These are phyloP conservation scores for Dothideomycetes sp. DNA, from an alignment of 2,329 filamentous ascomycete species.

Conservation along the genomic window DNA sequence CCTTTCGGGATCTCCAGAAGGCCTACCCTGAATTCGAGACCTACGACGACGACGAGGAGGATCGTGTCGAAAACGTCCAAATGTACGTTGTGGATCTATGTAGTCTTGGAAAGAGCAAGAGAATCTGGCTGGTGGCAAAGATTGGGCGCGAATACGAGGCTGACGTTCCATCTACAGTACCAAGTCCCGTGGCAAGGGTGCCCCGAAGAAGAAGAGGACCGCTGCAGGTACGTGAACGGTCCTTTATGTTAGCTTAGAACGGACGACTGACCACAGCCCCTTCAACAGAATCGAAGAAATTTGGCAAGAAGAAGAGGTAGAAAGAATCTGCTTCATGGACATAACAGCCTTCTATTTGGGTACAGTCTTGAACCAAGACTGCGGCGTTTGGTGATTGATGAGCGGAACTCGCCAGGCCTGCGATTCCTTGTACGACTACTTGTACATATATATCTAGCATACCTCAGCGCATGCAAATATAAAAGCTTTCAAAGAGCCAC, in stretches of 20 bases:
- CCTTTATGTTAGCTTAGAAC: neutral
- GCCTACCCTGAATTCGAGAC: slow-evolving; percentile 58
- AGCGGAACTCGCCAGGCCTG: too few species aligned
- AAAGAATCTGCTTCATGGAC: neutral
- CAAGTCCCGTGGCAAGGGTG: slow-evolving; percentile 73
- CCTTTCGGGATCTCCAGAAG: slow-evolving; percentile 62
- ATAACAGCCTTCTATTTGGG: neutral
- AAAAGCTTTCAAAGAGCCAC: too few species aligned
- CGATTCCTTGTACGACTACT: too few species aligned
- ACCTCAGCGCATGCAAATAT: too few species aligned
- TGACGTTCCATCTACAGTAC: slow-evolving; percentile 9
- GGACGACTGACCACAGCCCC: neutral
- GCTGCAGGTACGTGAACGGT: slow-evolving; percentile 26
- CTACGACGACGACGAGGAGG: slow-evolving; percentile 66
- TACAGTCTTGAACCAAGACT: neutral
- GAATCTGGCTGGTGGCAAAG: too few species aligned
- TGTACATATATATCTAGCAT: too few species aligned
- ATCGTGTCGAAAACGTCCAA: slow-evolving; percentile 62
- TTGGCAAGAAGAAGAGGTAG: slow-evolving; percentile 9
- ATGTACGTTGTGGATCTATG: slow-evolving; percentile 21
- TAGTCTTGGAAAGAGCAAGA: too few species aligned
- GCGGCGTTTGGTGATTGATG: neutral
- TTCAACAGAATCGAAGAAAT: slow-evolving; percentile 7
- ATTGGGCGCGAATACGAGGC: too few species aligned
- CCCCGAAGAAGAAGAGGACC: slow-evolving; percentile 79